Conservation (phyloP, 352 stramenopile species). For the Pythium apleroticum region DNA sequence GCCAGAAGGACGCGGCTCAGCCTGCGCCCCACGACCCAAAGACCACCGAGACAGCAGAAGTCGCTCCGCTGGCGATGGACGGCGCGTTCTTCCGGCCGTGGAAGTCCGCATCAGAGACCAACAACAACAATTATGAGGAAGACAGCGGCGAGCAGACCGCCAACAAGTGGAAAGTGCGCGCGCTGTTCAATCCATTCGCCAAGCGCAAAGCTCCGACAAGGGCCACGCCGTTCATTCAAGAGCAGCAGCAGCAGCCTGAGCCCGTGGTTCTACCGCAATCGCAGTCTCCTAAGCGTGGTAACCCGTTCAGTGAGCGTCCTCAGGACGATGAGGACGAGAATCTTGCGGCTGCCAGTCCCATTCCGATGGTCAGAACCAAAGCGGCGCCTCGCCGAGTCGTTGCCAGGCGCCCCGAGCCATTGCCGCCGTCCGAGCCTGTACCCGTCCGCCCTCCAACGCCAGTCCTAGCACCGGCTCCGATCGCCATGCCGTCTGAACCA, state of each 20-base stretch:
- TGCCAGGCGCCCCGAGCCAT: background rate
- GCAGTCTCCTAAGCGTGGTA: background rate
- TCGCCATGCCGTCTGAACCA: background rate
- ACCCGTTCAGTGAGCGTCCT: background rate
- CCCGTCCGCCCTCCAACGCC: background rate
- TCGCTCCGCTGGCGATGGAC: slow-evolving; percentile 18
- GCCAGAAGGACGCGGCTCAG: background rate
- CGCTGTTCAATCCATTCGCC: slow-evolving; percentile 68
- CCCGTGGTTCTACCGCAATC: background rate
- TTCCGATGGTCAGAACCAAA: background rate
- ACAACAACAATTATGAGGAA: slow-evolving; percentile 22
- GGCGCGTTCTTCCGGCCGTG: slow-evolving; percentile 57
- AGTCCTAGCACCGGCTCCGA: background rate
- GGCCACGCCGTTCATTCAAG: background rate
- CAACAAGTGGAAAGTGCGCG: slow-evolving; percentile 79
- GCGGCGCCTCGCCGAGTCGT: background rate
- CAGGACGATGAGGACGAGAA: background rate
- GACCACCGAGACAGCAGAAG: slow-evolving; percentile 1
- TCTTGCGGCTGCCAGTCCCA: slow-evolving; percentile 12
- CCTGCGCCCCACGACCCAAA: slow-evolving; percentile 21
- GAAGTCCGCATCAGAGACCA: slow-evolving; percentile 40
- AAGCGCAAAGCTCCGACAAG: slow-evolving; percentile 33
- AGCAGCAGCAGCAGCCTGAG: background rate
- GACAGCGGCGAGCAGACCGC: slow-evolving; percentile 9
- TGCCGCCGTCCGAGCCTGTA: background rate